Conservation (phyloP, 345 rosid species). For the Salix dunnii region DNA sequence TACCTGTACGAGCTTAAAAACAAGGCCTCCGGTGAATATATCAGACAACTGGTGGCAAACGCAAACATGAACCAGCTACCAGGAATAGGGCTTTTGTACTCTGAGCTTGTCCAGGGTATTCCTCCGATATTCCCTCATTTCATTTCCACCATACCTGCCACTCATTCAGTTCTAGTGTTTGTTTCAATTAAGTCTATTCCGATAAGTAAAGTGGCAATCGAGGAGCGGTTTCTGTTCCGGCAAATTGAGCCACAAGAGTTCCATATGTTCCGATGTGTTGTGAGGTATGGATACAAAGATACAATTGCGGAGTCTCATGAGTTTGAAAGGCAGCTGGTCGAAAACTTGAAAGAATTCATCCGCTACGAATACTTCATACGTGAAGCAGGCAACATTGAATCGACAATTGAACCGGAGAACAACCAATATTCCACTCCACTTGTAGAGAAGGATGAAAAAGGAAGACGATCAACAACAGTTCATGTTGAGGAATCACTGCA, state of each 20-base stretch:
- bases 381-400: conserved; percentile 19
- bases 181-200: conserved; percentile 69
- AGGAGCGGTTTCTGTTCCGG: conserved; percentile 68
- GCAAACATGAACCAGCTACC: conserved; percentile 47
- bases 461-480: conserved; percentile 12
- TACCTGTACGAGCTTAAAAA: conserved; percentile 53
- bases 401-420: neutral
- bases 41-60: conserved; percentile 35
- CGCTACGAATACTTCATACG: conserved; percentile 37
- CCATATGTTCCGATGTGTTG: conserved; percentile 68
- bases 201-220: conserved; percentile 36
- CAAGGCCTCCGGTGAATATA: conserved; percentile 49
- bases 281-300: conserved; percentile 66
- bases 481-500: conserved; percentile 37
- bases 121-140: conserved; percentile 72
- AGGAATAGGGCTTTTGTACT: conserved; percentile 64
- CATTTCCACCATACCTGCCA: conserved; percentile 49
- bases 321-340: conserved; percentile 50
- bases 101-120: conserved; percentile 75
- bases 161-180: conserved; percentile 61
- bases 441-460: conserved; percentile 19
- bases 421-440: conserved; percentile 11
- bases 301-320: conserved; percentile 31
- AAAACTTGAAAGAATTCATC: conserved; percentile 51
- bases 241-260: conserved; percentile 54